Conservation (phyloP, 345 rosid species). For the Eucalyptus caleyi region DNA sequence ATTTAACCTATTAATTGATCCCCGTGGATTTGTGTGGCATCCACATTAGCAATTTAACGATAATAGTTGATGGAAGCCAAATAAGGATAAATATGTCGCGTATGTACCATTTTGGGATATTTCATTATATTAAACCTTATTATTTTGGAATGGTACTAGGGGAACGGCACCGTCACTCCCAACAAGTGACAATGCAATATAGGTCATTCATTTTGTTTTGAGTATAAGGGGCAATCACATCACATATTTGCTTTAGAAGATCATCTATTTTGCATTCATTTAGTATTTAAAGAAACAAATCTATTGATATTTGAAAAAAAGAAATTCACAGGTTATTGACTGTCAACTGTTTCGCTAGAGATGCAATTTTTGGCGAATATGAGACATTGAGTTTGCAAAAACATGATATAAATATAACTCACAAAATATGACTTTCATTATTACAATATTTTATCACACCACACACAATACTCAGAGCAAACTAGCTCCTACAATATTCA, state of each 20-base stretch:
- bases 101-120: fast-evolving
- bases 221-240: not conserved
- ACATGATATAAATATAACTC: not conserved
- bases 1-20: too few relatives aligned
- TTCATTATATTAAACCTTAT: not conserved
- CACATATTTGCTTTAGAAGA: not conserved
- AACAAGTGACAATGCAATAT: not conserved
- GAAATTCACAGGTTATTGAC: not conserved
- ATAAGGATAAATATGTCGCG: fast-evolving
- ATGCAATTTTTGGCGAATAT: slow-evolving; percentile 32
- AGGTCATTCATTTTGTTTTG: not conserved
- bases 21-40: too few relatives aligned
- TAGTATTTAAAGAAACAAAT: not conserved
- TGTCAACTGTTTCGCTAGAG: slow-evolving; percentile 33
- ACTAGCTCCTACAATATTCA: not conserved
- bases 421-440: too few relatives aligned
- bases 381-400: not conserved
- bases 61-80: too few relatives aligned
- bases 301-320: not conserved
- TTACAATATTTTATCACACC: too few relatives aligned
- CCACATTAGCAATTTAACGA: too few relatives aligned
- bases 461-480: not conserved
- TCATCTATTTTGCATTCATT: not conserved
- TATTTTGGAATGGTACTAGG: not conserved
- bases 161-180: not conserved